A percentile compares a stretch with the other conserved stretches of the same genome.
phyloP scores from a whole-genome alignment of 306 rosid genomes.

The Dryas octopetala region DNA sequence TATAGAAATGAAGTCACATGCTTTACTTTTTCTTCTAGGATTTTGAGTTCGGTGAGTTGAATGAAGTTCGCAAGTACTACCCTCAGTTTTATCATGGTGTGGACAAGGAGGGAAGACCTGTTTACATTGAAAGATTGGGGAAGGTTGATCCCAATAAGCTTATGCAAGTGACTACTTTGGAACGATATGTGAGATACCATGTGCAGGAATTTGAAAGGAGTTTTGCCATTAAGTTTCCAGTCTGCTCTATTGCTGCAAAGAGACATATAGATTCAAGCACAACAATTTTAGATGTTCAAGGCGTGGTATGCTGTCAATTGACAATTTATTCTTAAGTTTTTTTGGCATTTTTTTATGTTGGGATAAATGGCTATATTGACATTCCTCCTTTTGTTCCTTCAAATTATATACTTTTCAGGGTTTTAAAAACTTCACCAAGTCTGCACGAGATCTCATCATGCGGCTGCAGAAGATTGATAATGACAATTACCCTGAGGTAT shows the following conservation, averaged over 20 bases:
- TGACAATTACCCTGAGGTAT: slow-evolving; percentile 94
- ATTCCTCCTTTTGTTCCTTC: slow-evolving; percentile 22
- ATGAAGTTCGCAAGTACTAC: slow-evolving; percentile 71
- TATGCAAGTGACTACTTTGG: slow-evolving; percentile 76
- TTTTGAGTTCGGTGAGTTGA: slow-evolving; percentile 69
- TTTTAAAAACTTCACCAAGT: slow-evolving; percentile 69
- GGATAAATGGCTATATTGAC: neutral
- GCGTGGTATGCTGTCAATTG: slow-evolving; percentile 64
- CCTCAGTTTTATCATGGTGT: slow-evolving; percentile 94
- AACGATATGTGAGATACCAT: slow-evolving; percentile 78
- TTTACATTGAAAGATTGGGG: slow-evolving; percentile 86
- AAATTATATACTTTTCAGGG: slow-evolving; percentile 49
- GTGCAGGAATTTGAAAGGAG: slow-evolving; percentile 82
- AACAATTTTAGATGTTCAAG: slow-evolving; percentile 85
- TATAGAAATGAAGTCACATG: neutral
- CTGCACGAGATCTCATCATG: slow-evolving; percentile 74
- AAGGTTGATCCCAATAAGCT: slow-evolving; percentile 79
- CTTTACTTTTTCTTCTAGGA: slow-evolving; percentile 44
- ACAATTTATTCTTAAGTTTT: slow-evolving; percentile 16
- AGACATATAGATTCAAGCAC: slow-evolving; percentile 87
- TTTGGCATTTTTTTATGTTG: slow-evolving; percentile 11
- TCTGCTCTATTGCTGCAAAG: slow-evolving; percentile 91
- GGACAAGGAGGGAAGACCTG: slow-evolving; percentile 87
- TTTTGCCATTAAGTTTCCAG: slow-evolving; percentile 84
- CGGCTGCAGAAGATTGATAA: slow-evolving; percentile 84